Evolutionary conservation across 2,329 filamentous ascomycete genomes (phyloP).

Genomic region (Aureobasidium namibiae): DNA sequence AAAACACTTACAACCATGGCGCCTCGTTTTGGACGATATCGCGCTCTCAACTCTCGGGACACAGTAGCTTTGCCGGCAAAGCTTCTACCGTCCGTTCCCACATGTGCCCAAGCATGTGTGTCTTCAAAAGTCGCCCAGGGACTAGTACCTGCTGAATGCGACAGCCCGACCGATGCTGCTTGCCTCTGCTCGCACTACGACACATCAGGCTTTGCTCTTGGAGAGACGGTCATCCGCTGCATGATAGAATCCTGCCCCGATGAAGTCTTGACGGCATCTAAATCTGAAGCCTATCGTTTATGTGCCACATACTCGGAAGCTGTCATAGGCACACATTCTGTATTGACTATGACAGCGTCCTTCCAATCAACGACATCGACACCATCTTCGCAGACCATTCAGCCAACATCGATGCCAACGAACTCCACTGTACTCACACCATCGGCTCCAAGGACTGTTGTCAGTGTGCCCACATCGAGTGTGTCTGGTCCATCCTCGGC

Average conservation of each 20-base stretch:
- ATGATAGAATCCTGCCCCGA: constrained; percentile 15
- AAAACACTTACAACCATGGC: background rate
- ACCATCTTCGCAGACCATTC: background rate
- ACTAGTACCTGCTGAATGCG: constrained; percentile 15
- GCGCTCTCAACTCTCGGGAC: background rate
- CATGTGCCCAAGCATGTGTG: constrained; percentile 24
- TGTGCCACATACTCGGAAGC: constrained; percentile 20
- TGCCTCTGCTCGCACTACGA: constrained; percentile 27
- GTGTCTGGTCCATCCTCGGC: background rate
- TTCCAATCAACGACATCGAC: background rate
- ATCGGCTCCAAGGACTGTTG: background rate
- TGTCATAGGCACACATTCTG: constrained; percentile 21
- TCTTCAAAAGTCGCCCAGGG: constrained; percentile 18
- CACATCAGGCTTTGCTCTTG: constrained; percentile 24
- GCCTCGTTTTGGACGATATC: background rate
- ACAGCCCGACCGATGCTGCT: constrained; percentile 16
- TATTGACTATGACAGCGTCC: constrained; percentile 17
- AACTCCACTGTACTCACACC: background rate
- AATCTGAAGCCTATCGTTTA: constrained; percentile 19
- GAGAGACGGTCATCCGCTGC: constrained; percentile 23
- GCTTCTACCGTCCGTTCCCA: constrained; percentile 17
- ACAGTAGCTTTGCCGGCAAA: constrained; percentile 10
- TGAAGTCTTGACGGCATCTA: background rate
- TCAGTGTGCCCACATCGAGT: background rate
- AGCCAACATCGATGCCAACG: background rate